phyloP scores from a whole-genome alignment of 2,329 filamentous ascomycete species.

The Fusarium newnesense region DNA sequence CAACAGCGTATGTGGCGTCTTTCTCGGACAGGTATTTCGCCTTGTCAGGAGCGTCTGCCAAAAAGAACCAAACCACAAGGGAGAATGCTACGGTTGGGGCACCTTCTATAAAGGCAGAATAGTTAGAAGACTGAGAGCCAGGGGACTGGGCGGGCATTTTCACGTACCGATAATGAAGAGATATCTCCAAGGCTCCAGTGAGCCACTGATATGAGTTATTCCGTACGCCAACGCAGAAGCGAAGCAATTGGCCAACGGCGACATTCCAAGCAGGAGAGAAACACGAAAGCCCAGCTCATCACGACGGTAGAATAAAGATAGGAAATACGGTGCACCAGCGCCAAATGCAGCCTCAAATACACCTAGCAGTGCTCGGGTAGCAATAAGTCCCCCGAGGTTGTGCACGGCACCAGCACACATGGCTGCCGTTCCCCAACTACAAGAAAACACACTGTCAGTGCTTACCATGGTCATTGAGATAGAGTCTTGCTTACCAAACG shows the following conservation, averaged over 20 bases:
- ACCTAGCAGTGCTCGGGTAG: constrained; percentile 13
- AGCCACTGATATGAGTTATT: constrained; percentile 11
- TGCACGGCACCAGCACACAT: constrained; percentile 21
- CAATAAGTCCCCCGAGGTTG: constrained; percentile 14
- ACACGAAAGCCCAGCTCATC: constrained; percentile 23
- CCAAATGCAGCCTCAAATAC: constrained; percentile 31
- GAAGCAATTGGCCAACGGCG: constrained; percentile 22
- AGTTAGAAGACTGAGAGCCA: background rate
- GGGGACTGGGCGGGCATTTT: no score
- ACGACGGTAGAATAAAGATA: constrained; percentile 23
- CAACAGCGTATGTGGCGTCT: constrained; percentile 2
- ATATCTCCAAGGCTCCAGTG: constrained; percentile 23
- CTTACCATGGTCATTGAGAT: no score
- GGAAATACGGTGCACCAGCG: constrained; percentile 26
- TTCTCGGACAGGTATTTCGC: constrained; percentile 8
- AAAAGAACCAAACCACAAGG: constrained; percentile 17
- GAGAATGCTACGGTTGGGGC: constrained; percentile 16
- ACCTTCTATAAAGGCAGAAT: background rate
- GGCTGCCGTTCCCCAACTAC: constrained; percentile 27
- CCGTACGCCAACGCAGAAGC: constrained; percentile 24
- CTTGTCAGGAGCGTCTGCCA: constrained; percentile 13
- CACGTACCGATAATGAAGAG: constrained; percentile 1
- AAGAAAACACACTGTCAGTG: fast-evolving
- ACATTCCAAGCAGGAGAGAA: constrained; percentile 19
- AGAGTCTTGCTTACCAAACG: constrained; percentile 5